Base-by-base conservation (phyloP, 1,139 yeast genomes). In the Insectozyma bohioensis region DNA sequence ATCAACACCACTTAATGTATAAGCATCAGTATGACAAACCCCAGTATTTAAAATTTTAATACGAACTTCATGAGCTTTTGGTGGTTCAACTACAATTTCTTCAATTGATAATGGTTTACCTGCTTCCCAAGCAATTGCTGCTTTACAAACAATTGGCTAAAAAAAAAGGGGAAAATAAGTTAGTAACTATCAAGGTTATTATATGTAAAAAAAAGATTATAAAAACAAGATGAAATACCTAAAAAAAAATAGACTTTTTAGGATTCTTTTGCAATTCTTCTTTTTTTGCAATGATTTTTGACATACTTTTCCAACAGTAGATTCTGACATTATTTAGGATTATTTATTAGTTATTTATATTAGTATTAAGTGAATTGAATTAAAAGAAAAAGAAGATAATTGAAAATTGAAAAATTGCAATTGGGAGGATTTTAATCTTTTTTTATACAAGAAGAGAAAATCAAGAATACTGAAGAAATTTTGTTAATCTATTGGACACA, bases 111-210 rank as follows among this genome's bases (percentile, higher is more conserved):
- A 73, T 39, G 95, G 96, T 61, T 87, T 78, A 28, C 76, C 82
- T 20, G 97, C 95, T 60, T 84, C 95, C 94, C 97, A 92, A 44
- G 97, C 97, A 51, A 92, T 86, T 33, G 98, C 98, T 36, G 98
- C 98, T 60, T 80, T 75, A 72, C 97, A 92, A 33, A 80, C 78
- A 58, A 92, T 88, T 42, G 87, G 76, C 75, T 85, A 43, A 14
- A 30, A 29, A 11, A 20, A 36, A 19, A 18, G 19, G 13, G 19
- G 13, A 16, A 5, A 18, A 9, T 12, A 24, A 3, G 33, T 24
- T 24, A 25, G 28, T 38, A 39, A 35, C 37, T 26, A 26, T 32
- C 27, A 36, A 16, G 30, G 38, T 28, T 14, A 23, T 10, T 6
- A 16, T n/a, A 17, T 11, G 20, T 6, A 14, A 29, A 7, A 6